Percentiles rank a stretch among this genome's conserved stretches.
Evolutionary conservation across 306 rosid species (phyloP).

Genomic region (Coriaria nepalensis): DNA sequence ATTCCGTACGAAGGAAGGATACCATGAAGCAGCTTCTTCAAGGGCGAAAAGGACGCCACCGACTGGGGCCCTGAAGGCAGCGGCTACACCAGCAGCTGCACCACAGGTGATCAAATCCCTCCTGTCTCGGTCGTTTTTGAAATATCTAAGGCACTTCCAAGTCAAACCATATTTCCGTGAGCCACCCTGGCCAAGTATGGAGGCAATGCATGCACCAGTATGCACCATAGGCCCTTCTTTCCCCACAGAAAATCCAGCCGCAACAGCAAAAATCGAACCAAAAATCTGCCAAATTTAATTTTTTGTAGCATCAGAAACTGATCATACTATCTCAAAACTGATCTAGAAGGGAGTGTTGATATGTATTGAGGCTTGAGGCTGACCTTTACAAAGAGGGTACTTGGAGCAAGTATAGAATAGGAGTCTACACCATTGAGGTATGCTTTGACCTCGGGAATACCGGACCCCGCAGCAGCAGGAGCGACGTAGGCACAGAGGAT

Average conservation of each 20-base stretch:
- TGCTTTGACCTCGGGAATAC: constrained; percentile 87
- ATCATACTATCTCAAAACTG: too few species aligned
- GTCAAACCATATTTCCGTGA: constrained; percentile 52
- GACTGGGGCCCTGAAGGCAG: constrained; percentile 81
- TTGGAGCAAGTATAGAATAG: constrained; percentile 61
- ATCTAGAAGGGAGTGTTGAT: too few species aligned
- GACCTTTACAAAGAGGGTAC: constrained; percentile 75
- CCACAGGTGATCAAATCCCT: constrained; percentile 76
- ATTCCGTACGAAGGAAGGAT: constrained; percentile 14
- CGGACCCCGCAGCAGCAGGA: constrained; percentile 86
- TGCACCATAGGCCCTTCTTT: constrained; percentile 92
- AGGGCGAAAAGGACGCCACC: constrained; percentile 89
- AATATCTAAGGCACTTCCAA: constrained; percentile 65
- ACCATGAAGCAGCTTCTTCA: constrained; percentile 91
- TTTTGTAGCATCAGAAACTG: too few species aligned
- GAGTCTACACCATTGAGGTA: constrained; percentile 77
- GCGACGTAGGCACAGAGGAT: constrained; percentile 52
- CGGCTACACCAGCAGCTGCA: constrained; percentile 88
- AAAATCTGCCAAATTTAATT: constrained; percentile 37
- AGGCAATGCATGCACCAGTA: constrained; percentile 72
- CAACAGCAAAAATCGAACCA: constrained; percentile 70
- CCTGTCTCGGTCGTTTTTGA: constrained; percentile 64
- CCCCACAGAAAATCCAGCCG: constrained; percentile 73
- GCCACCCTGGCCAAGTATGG: constrained; percentile 73
- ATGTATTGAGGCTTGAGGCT: not conserved